phyloP scores from a whole-genome alignment of 306 rosid species.

The Prunus dulcis region DNA sequence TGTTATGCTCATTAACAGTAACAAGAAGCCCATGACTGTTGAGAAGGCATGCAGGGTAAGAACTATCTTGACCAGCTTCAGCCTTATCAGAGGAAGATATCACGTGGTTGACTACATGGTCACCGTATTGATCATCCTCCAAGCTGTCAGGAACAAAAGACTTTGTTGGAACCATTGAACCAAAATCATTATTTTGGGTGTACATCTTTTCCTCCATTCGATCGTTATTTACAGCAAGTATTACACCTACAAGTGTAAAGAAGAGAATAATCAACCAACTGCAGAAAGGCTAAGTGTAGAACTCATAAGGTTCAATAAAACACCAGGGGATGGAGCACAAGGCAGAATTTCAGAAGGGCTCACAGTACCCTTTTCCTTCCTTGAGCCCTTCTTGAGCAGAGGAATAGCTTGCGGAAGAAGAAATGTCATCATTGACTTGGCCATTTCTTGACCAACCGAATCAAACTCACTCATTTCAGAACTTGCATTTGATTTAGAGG shows the following conservation, averaged over 20 bases:
- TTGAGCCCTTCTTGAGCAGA: slow-evolving; percentile 48
- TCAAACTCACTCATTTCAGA: slow-evolving; percentile 43
- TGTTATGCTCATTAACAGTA: slow-evolving; percentile 30
- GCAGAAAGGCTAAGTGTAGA: background rate
- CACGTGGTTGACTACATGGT: slow-evolving; percentile 25
- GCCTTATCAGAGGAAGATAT: slow-evolving; percentile 33
- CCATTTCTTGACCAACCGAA: slow-evolving; percentile 60
- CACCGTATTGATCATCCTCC: slow-evolving; percentile 37
- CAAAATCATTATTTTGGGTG: slow-evolving; percentile 14
- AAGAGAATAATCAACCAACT: background rate
- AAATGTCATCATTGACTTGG: slow-evolving; percentile 76
- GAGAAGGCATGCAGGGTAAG: slow-evolving; percentile 25
- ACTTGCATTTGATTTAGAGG: slow-evolving; percentile 35
- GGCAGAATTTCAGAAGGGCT: slow-evolving; percentile 31
- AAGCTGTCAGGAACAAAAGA: slow-evolving; percentile 42
- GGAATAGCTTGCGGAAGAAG: slow-evolving; percentile 92
- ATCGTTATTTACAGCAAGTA: slow-evolving; percentile 26
- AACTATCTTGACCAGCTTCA: slow-evolving; percentile 39
- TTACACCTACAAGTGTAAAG: slow-evolving; percentile 30
- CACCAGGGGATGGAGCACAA: slow-evolving; percentile 36
- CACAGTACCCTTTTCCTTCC: slow-evolving; percentile 32
- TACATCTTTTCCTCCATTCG: slow-evolving; percentile 30
- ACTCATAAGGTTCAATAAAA: slow-evolving; percentile 11
- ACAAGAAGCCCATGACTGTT: slow-evolving; percentile 26
- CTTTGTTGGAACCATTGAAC: slow-evolving; percentile 29